These are phyloP conservation scores for Acer negundo DNA, from an alignment of 345 rosid genomes.

Conservation along the genomic window DNA sequence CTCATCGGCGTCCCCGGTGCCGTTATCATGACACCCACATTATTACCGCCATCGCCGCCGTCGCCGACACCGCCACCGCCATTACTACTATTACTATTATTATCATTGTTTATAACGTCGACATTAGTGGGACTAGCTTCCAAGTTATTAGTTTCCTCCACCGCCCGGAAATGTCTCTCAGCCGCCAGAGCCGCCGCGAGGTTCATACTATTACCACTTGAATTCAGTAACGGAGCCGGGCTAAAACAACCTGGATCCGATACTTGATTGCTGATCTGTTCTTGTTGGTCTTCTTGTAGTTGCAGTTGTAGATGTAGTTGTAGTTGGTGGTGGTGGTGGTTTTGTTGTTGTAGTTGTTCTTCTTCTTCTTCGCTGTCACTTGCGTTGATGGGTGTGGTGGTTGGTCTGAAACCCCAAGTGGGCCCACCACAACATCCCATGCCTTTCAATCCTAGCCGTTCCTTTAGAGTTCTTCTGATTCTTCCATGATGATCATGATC, in stretches of 20 bases:
- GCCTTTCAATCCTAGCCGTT: constrained; percentile 64
- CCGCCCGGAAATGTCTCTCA: constrained; percentile 58
- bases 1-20: constrained; percentile 53
- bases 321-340: not conserved
- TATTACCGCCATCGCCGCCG: not conserved
- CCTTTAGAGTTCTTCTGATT: constrained; percentile 43
- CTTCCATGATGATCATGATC: constrained; percentile 29
- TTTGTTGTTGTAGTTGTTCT: not conserved
- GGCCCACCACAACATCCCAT: constrained; percentile 83
- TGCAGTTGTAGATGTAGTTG: not conserved
- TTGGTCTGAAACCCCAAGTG: constrained; percentile 49
- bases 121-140: not conserved
- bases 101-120: not conserved
- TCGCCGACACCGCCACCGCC: not conserved
- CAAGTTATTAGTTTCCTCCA: constrained; percentile 20
- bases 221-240: constrained; percentile 17
- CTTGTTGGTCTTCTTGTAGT: not conserved
- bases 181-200: constrained; percentile 90
- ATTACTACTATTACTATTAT: not conserved
- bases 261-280: not conserved
- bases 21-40: not conserved
- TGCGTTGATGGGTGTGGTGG: constrained; percentile 40
- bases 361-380: constrained; percentile 42
- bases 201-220: constrained; percentile 53
- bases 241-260: constrained; percentile 26